Base-by-base conservation (phyloP, 805 yeast species). In the Helenozyma baotianmanensis region DNA sequence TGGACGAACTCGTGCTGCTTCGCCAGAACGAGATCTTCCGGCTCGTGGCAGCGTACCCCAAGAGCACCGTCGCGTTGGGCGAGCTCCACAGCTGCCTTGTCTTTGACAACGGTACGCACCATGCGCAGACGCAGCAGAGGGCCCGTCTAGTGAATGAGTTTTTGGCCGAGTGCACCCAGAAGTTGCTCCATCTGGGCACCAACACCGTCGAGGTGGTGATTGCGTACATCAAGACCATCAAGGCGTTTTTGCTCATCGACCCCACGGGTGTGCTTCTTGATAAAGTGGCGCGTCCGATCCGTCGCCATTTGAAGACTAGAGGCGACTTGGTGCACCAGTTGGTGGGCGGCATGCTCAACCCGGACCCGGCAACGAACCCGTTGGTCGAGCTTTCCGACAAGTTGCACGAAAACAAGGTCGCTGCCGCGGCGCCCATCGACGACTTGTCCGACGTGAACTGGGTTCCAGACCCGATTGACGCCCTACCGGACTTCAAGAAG, bases 381-480 rank as follows among this genome's bases (percentile, higher is more conserved):
- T 60, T 82, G 18, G 53, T 62, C 5, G 84, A 78, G 33, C 52
- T 86, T 17, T 69, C 81, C 0, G 59, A 61, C 4, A 82, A 79
- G 39, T 58, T 87, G 9, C 58, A 62, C 33, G 58, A 50, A 10
- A 50, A 21, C 13, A 27, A 14, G 4, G 19, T 27, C n/a, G 36
- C 32, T 4, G 25, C 26, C 4, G 12, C 31, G 6, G 39, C 43
- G 4, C 29, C 37, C 4, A 40, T 49, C 5, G 76, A 73, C 26
- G 76, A 70, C 24, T 50, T 64, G 30, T 44, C 62, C 9, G 78
- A 73, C 42, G 48, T 77, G 2, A 62, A 72, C 29, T 86, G 96
- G 96, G 54, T 56, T 7, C 96, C 96, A 0, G 95, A 85, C 45
- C 96, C 96, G 0, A 71, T 84, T 11, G 96, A 87, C 59, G 94